These are phyloP conservation scores for Lecanicillium sp. DNA, from an alignment of 2,329 filamentous ascomycete species.

Conservation along the genomic window DNA sequence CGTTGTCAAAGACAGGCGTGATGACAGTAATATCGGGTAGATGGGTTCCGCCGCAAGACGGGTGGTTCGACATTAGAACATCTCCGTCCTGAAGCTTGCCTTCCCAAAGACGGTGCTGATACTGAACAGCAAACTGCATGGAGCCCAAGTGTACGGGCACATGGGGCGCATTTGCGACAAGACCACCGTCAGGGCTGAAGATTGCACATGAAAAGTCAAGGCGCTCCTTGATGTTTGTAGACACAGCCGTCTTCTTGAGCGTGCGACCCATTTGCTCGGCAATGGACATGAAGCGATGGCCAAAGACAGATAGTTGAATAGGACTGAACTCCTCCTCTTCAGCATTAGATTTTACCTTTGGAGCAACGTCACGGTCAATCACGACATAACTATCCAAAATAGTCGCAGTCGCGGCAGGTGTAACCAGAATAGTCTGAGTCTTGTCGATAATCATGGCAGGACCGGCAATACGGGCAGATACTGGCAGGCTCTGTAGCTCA, in stretches of 20 bases:
- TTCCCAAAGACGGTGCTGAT: slow-evolving; percentile 62
- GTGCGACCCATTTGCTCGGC: slow-evolving; percentile 78
- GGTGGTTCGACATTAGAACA: slow-evolving; percentile 28
- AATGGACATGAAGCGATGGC: slow-evolving; percentile 76
- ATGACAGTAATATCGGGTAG: slow-evolving; percentile 31
- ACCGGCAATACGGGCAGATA: slow-evolving; percentile 15
- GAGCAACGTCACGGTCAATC: slow-evolving; percentile 17
- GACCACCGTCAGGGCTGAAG: slow-evolving; percentile 64
- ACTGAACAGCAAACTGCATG: slow-evolving; percentile 72
- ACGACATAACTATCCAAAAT: slow-evolving; percentile 28
- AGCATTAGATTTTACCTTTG: neutral
- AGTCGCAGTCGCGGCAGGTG: slow-evolving; percentile 26
- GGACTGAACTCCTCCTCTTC: slow-evolving; percentile 29
- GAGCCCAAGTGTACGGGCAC: slow-evolving; percentile 69
- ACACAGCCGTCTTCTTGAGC: slow-evolving; percentile 71
- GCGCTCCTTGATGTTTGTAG: slow-evolving; percentile 73
- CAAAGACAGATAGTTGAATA: slow-evolving; percentile 70
- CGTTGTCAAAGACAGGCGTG: slow-evolving; percentile 30
- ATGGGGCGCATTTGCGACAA: slow-evolving; percentile 71
- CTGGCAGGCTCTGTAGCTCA: slow-evolving; percentile 14
- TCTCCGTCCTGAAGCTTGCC: slow-evolving; percentile 24
- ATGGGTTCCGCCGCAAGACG: slow-evolving; percentile 28
- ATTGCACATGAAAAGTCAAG: slow-evolving; percentile 76
- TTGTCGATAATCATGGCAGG: slow-evolving; percentile 54
- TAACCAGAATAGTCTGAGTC: slow-evolving; percentile 68